Evolutionary conservation across 495 filamentous ascomycete species (phyloP), one percentile per base, ranked within the genome.

Genomic region (Talaromyces nanjingensis): DNA sequence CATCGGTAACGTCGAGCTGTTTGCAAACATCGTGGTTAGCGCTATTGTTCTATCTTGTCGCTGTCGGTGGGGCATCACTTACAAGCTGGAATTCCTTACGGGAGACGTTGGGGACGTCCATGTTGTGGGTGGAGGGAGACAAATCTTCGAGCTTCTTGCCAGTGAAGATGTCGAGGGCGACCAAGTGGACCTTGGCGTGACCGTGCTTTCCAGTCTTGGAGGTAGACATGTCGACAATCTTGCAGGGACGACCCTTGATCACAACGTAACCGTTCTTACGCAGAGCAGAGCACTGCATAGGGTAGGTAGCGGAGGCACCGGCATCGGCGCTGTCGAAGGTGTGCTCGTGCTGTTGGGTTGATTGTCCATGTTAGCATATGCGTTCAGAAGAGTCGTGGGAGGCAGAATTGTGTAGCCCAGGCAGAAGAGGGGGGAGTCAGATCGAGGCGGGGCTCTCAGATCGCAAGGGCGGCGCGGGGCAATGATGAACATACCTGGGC

Each of bases 131-230:
- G 76, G 94, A 98, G 66, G 94, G 94, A 81, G 90, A 98, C 64
- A 99, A 89, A 80, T 99, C 94, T 85, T 99, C 94, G 65, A 94
- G 83, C 87, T 99, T 99, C 91, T 98, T 98, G 85, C 86, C 86
- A 65, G 92, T 99, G 86, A 99, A 99, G 84, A 99, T 97, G 76
- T 99, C 94, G 76, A 93, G 87, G 74, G 91, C 94, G 71, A 96
- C 87, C 65, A 99, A 80, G 84, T 99, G 92, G 76, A 98, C 94
- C 89, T 99, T 99, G 79, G 94, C 94, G 89, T 99, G 94, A 78
- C 94, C 94, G 89, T 99, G 94, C 91, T 99, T 99, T 78, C 94
- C 94, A 67, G 94, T 99, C 92, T 99, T 99, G 75, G 94, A 99
- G 81, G 94, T 99, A 66, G 90, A 93, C 94, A 99, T 99, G 74